These are phyloP conservation scores for Umbelopsis vinacea DNA, from an alignment of 192 early-diverging fungal species.

Conservation along the genomic window DNA sequence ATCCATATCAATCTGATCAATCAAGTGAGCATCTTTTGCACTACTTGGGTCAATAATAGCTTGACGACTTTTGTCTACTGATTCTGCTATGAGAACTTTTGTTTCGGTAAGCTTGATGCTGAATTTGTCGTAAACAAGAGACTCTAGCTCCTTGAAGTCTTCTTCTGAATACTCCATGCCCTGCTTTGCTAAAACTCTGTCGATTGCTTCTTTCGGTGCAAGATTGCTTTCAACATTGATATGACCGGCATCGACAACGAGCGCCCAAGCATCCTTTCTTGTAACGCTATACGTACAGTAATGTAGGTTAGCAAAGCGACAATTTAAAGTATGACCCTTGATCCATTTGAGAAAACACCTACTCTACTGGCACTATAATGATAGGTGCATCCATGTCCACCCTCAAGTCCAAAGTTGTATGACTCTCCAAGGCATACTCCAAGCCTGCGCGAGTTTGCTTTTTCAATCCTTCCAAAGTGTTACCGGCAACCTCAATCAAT, in stretches of 20 bases:
- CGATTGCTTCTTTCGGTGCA: constrained; percentile 60
- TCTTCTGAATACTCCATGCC: constrained; percentile 54
- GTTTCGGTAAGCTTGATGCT: constrained; percentile 67
- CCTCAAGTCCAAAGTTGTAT: constrained; percentile 77
- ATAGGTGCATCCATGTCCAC: constrained; percentile 87
- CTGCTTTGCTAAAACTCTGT: constrained; percentile 64
- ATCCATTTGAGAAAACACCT: not conserved
- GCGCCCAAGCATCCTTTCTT: constrained; percentile 53
- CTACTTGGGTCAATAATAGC: constrained; percentile 26
- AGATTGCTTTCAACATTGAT: constrained; percentile 76
- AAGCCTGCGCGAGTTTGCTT: constrained; percentile 79
- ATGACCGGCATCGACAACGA: constrained; percentile 83
- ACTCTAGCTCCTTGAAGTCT: constrained; percentile 68
- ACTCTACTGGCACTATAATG: constrained; percentile 71
- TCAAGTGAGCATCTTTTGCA: constrained; percentile 54
- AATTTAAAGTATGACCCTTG: too few relatives aligned
- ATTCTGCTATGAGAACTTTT: constrained; percentile 69
- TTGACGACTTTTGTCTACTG: constrained; percentile 29
- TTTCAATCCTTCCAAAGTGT: constrained; percentile 71
- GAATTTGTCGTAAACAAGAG: constrained; percentile 82
- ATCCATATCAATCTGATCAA: constrained; percentile 73
- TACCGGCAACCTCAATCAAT: constrained; percentile 67
- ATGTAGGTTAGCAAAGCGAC: not conserved
- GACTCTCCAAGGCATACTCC: constrained; percentile 74
- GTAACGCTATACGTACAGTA: constrained; percentile 40